A percentile compares a stretch with the other conserved stretches of the same genome.
phyloP scores from a whole-genome alignment of 306 rosid genomes.

The Trifolium dubium region DNA sequence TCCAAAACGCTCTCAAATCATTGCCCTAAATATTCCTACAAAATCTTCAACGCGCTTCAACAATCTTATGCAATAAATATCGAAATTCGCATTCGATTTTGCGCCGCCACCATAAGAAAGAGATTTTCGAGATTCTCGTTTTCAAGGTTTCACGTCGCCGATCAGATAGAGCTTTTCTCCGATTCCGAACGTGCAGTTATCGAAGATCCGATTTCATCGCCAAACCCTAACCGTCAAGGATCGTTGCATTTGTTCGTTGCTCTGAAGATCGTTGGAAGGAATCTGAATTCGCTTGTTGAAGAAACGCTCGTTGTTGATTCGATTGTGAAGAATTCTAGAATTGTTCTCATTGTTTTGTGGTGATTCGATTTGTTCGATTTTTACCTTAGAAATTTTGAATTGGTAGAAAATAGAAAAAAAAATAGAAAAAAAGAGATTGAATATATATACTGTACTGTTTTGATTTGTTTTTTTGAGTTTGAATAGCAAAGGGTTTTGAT shows the following conservation, averaged over 20 bases:
- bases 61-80: background rate
- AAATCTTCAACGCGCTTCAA: background rate
- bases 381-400: slow-evolving; percentile 55
- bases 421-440: slow-evolving; percentile 47
- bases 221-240: background rate
- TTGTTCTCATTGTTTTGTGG: slow-evolving; percentile 52
- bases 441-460: slow-evolving; percentile 76
- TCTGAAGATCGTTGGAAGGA: slow-evolving; percentile 28
- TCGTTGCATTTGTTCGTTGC: slow-evolving; percentile 14
- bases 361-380: slow-evolving; percentile 72
- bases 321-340: slow-evolving; percentile 45
- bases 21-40: background rate
- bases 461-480: slow-evolving; percentile 52
- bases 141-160: background rate
- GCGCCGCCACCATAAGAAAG: background rate
- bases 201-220: background rate
- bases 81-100: background rate
- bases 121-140: background rate
- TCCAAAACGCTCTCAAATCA: background rate
- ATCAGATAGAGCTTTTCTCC: too few relatives aligned
- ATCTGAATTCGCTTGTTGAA: slow-evolving; percentile 19
- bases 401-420: slow-evolving; percentile 27
- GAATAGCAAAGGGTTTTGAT: slow-evolving; percentile 61
- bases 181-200: too few relatives aligned
- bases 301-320: background rate